These are phyloP conservation scores for Sicyos edulis DNA, from an alignment of 306 rosid genomes.

Conservation along the genomic window DNA sequence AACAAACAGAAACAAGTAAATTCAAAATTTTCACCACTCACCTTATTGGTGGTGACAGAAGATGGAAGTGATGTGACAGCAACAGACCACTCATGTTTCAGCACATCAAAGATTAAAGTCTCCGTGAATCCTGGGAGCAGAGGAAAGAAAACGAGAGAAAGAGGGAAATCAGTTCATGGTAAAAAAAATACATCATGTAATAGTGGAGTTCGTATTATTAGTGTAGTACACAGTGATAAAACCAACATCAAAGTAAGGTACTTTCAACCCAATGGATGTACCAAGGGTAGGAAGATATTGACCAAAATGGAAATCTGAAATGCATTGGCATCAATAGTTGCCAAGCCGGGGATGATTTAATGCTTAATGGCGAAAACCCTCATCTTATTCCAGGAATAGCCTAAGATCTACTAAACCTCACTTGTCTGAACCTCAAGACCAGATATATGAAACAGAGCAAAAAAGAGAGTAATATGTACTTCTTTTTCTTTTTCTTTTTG, in stretches of 20 bases:
- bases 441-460: too few relatives aligned
- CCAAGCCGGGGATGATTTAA: not conserved
- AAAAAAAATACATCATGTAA: not conserved
- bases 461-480: not conserved
- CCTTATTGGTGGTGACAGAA: slow-evolving; percentile 71
- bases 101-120: slow-evolving; percentile 73
- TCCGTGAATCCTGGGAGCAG: slow-evolving; percentile 59
- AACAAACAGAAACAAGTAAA: not conserved
- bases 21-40: slow-evolving; percentile 21
- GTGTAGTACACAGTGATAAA: not conserved
- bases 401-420: not conserved
- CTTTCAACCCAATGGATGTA: not conserved
- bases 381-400: not conserved
- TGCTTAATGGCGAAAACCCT: not conserved
- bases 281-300: not conserved
- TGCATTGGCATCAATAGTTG: not conserved
- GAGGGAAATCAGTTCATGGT: not conserved
- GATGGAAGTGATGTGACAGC: slow-evolving; percentile 57
- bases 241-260: not conserved
- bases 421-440: too few relatives aligned
- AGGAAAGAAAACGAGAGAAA: not conserved
- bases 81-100: slow-evolving; percentile 71
- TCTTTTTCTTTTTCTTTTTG: too few relatives aligned
- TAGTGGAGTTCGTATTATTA: not conserved
- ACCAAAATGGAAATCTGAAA: slow-evolving; percentile 2